Base-by-base conservation (phyloP, 1,284 basidiomycete genomes). In the Mrakiaceae sp. region DNA sequence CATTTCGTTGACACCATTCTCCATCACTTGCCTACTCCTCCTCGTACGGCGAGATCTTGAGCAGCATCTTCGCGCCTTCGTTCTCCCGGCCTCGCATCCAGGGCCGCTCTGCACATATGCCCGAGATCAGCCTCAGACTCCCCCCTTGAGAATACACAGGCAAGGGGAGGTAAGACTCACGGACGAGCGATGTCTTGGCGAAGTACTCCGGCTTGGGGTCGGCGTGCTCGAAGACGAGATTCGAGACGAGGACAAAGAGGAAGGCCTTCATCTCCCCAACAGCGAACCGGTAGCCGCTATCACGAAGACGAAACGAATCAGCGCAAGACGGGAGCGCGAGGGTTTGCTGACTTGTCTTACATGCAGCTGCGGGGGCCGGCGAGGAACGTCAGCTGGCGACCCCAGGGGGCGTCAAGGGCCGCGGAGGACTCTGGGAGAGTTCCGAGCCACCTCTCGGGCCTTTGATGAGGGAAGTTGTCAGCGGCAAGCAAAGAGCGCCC, bases 221-320 rank as follows among this genome's bases (percentile, higher is more conserved):
- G 51, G 57, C 51, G 14, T 64, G 46, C 6, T 57, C 49, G 44
- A 63, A 63, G 47, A 60, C 48, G 10, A 86, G 83, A 0, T 78
- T 77, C 12, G 82, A 77, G 2, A 85, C 70, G 12, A 85, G 75
- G 0, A 81, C 79, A 69, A 83, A 85, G 6, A 85, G 67, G 6
- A 85, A 74, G 0, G 80, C 81, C 71, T 85, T 85, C 74, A 81
- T 83, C 71, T 88, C 85, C 42, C 80, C 79, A 56, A 88, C 70
- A 6, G 86, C 85, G 70, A 88, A 87, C 69, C 81, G 80, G 72
- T 83, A 87, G 6, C 86, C 85, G 69, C 63, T 71, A 60, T 43
- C 8, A 58, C 64, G 48, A 64, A 57, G 44, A n/a, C 11, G 16
- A 61, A 1, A 14, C 46, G n/a, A 9, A 39, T 12, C 14, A 39